Conservation (phyloP, 2,329 filamentous ascomycete genomes). For the Hypoxylon sp. region DNA sequence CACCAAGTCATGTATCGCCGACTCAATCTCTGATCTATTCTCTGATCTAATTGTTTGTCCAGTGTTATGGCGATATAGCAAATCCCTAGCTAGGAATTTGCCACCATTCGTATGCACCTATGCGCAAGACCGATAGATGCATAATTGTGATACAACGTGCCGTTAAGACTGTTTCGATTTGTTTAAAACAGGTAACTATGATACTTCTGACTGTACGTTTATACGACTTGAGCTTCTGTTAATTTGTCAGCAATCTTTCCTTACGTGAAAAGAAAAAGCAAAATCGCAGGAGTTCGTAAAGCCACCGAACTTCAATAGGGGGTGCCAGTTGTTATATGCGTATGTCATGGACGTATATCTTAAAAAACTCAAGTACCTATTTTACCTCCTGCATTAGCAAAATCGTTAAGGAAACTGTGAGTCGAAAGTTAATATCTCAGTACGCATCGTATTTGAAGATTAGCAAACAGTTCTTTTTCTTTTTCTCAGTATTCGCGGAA, state of each 20-base stretch:
- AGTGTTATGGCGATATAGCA: constrained; percentile 13
- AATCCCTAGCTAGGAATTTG: neutral
- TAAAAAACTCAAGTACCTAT: too few species aligned
- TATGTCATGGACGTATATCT: too few species aligned
- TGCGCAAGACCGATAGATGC: neutral
- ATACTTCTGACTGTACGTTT: neutral
- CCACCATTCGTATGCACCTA: constrained; percentile 22
- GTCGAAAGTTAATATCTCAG: neutral
- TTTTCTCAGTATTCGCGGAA: neutral
- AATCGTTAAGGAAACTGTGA: neutral
- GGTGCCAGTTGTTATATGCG: too few species aligned
- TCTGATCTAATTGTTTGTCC: too few species aligned
- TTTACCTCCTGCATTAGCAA: neutral
- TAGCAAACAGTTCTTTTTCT: neutral
- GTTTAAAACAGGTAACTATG: neutral
- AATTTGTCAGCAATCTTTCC: neutral
- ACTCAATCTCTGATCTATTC: too few species aligned
- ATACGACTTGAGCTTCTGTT: neutral
- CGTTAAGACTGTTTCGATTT: neutral
- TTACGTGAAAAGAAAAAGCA: neutral
- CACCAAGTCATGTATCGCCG: neutral
- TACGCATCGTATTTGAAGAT: neutral
- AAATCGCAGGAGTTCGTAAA: too few species aligned
- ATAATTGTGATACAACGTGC: neutral
- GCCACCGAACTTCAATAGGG: too few species aligned